Conservation (phyloP, 495 filamentous ascomycete genomes). For the Talaromyces ruber region DNA sequence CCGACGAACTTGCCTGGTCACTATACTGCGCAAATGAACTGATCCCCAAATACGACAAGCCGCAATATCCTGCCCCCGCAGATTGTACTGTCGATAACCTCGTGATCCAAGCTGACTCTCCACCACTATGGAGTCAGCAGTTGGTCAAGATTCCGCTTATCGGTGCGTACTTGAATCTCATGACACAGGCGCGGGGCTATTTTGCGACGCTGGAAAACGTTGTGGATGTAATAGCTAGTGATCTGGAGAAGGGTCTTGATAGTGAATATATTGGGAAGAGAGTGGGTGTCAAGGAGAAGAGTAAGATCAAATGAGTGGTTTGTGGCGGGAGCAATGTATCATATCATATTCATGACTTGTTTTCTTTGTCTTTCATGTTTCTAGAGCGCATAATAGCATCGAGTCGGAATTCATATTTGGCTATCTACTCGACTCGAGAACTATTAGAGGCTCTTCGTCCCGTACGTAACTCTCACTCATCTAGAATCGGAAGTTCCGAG, state of each 20-base stretch:
- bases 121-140: slow-evolving; percentile 9
- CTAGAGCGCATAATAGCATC: not conserved
- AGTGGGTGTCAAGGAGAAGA: slow-evolving; percentile 18
- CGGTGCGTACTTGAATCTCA: slow-evolving; percentile 12
- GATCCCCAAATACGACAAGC: slow-evolving; percentile 12
- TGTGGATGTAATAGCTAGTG: slow-evolving; percentile 27
- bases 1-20: slow-evolving; percentile 21
- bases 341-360: not conserved
- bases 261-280: slow-evolving; percentile 17
- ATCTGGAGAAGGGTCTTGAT: slow-evolving; percentile 17
- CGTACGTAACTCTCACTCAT: not conserved
- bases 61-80: slow-evolving; percentile 10
- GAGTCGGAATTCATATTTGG: not conserved
- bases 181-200: slow-evolving; percentile 14
- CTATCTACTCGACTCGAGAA: not conserved
- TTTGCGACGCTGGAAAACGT: slow-evolving; percentile 19
- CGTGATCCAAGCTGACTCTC: slow-evolving; percentile 9
- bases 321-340: not conserved
- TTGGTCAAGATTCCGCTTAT: slow-evolving; percentile 13
- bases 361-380: not conserved
- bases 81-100: slow-evolving; percentile 15
- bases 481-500: not conserved
- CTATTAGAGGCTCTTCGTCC: not conserved
- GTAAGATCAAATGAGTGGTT: not conserved
- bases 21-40: slow-evolving; percentile 17